These are phyloP conservation scores for Hibiscus tridactylites DNA, from an alignment of 345 rosid species.

Conservation along the genomic window DNA sequence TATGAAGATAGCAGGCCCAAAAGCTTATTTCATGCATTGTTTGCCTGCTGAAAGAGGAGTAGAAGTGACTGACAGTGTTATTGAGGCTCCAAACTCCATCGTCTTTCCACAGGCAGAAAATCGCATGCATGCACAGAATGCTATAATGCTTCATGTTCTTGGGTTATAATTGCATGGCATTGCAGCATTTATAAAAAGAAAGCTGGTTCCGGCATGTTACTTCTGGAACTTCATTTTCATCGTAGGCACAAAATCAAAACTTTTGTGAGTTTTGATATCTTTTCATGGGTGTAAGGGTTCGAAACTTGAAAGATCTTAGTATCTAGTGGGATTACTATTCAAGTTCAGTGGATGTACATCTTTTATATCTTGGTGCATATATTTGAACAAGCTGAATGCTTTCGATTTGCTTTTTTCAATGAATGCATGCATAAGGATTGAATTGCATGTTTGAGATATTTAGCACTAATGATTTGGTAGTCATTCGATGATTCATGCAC, in stretches of 20 bases:
- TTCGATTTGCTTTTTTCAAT: not conserved
- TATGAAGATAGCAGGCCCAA: slow-evolving; percentile 77
- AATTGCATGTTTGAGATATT: not conserved
- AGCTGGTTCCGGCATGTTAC: not conserved
- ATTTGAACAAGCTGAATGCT: not conserved
- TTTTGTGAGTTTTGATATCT: not conserved
- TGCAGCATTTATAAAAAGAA: not conserved
- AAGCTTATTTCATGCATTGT: slow-evolving; percentile 95
- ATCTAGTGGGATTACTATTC: not conserved
- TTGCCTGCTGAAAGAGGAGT: slow-evolving; percentile 94
- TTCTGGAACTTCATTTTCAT: not conserved
- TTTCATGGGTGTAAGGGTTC: not conserved
- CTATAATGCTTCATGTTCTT: slow-evolving; percentile 69
- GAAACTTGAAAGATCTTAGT: not conserved
- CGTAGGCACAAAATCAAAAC: not conserved
- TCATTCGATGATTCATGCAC: not conserved
- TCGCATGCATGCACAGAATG: slow-evolving; percentile 93
- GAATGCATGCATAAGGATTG: not conserved
- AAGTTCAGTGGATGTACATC: not conserved
- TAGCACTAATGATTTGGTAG: not conserved
- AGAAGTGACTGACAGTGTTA: slow-evolving; percentile 77
- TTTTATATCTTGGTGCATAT: too few species aligned
- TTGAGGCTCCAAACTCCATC: slow-evolving; percentile 84
- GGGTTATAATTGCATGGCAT: slow-evolving; percentile 24
- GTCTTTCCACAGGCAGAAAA: slow-evolving; percentile 95